Evolutionary conservation across 306 rosid genomes (phyloP).

Genomic region (Clitoria ternatea): DNA sequence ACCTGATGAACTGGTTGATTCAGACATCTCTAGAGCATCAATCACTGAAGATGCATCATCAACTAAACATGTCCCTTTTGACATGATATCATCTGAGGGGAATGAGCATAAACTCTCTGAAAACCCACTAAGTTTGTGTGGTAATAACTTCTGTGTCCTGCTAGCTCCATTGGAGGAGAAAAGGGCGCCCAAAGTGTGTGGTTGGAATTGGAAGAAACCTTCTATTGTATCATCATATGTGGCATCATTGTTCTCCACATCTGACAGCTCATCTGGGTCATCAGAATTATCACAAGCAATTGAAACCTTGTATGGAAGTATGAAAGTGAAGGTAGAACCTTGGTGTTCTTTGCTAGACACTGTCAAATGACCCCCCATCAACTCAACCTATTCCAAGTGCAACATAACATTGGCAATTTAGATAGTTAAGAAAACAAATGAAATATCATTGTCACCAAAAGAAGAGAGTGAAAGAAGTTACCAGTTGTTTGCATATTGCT

Average conservation of each 20-base stretch:
- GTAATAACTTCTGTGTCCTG: conserved; percentile 39
- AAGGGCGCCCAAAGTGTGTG: conserved; percentile 65
- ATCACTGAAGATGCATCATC: conserved; percentile 31
- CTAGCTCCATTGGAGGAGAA: conserved; percentile 58
- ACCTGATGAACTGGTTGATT: conserved; percentile 40
- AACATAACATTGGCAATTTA: not conserved
- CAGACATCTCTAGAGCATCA: conserved; percentile 34
- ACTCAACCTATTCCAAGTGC: conserved; percentile 57
- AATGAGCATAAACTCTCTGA: conserved; percentile 33
- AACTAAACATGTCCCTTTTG: conserved; percentile 37
- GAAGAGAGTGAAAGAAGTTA: conserved; percentile 4
- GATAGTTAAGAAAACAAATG: not conserved
- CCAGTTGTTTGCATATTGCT: conserved; percentile 94
- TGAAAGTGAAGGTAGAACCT: conserved; percentile 81
- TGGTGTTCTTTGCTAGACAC: conserved; percentile 68
- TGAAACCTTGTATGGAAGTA: conserved; percentile 72
- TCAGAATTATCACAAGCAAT: conserved; percentile 46
- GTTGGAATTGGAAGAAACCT: conserved; percentile 74
- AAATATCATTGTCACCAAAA: not conserved
- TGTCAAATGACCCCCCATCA: conserved; percentile 80
- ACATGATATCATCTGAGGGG: conserved; percentile 18
- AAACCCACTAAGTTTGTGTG: conserved; percentile 48
- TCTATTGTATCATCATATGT: conserved; percentile 50
- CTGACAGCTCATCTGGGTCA: conserved; percentile 62
- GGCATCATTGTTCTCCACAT: conserved; percentile 44